Conservation (phyloP, 768 basidiomycete species). For the Leccinum olivaceopallidum region DNA sequence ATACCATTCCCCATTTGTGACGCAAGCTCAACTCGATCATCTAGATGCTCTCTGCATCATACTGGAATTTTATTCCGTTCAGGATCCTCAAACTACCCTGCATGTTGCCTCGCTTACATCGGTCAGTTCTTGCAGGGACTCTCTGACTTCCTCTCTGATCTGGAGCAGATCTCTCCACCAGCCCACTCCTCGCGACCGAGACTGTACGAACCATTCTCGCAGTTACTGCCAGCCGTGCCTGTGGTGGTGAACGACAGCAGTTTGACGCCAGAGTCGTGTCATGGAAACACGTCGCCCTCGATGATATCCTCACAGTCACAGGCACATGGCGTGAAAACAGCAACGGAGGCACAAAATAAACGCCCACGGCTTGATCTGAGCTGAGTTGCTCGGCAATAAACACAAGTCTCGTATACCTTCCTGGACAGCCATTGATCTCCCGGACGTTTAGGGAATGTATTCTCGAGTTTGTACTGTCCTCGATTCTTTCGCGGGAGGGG, state of each 20-base stretch:
- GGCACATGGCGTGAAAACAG: constrained; percentile 13
- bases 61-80: constrained; percentile 70
- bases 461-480: background rate
- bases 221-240: constrained; percentile 27
- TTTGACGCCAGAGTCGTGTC: constrained; percentile 59
- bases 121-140: constrained; percentile 40
- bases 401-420: background rate
- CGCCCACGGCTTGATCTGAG: constrained; percentile 29
- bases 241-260: constrained; percentile 35
- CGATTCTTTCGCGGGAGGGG: too few species aligned
- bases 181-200: constrained; percentile 36
- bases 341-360: constrained; percentile 21
- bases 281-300: constrained; percentile 57
- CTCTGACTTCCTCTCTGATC: constrained; percentile 9
- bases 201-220: constrained; percentile 43
- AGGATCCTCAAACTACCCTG: constrained; percentile 51
- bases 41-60: constrained; percentile 66
- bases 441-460: background rate
- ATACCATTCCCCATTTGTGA: background rate
- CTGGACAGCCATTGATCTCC: background rate
- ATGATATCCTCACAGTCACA: constrained; percentile 25
- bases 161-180: constrained; percentile 51
- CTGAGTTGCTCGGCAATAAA: constrained; percentile 11
- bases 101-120: constrained; percentile 50
- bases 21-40: constrained; percentile 5